phyloP scores from a whole-genome alignment of 345 rosid genomes.

The Lepidium aucheri region DNA sequence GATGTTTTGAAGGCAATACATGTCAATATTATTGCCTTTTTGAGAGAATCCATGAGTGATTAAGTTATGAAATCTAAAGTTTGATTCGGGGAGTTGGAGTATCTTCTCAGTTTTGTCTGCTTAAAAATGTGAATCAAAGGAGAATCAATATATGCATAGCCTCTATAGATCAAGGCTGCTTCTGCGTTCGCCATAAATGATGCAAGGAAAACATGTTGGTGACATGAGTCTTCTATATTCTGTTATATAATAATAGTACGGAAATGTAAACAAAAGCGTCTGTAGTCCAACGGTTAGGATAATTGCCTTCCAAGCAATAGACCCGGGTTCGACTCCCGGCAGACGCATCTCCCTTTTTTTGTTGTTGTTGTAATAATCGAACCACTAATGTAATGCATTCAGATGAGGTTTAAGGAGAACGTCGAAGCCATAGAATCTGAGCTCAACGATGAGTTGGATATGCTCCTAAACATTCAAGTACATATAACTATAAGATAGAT shows the following conservation, averaged over 20 bases:
- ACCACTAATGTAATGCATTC: no score
- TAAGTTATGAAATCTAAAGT: background rate
- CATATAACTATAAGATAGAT: no score
- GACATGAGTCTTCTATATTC: no score
- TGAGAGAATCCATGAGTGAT: background rate
- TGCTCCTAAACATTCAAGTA: no score
- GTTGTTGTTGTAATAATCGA: no score
- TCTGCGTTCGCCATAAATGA: background rate
- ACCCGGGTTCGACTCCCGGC: constrained; percentile 95
- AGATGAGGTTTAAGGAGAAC: no score
- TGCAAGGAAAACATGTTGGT: background rate
- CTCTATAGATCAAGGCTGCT: no score
- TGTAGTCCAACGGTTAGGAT: constrained; percentile 57
- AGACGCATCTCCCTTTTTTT: constrained; percentile 40
- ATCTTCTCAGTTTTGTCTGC: background rate
- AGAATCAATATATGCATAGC: background rate
- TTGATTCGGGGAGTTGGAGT: background rate
- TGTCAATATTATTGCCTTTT: background rate
- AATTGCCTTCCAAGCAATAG: constrained; percentile 87
- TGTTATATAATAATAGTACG: no score
- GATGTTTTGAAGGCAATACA: background rate
- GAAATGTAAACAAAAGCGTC: background rate
- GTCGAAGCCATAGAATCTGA: no score
- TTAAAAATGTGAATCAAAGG: background rate
- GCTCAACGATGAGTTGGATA: no score